Percentiles rank a stretch among this genome's conserved stretches.
These are phyloP conservation scores for Flagelloscypha sp. DNA, from an alignment of 768 basidiomycete species.

Conservation along the genomic window DNA sequence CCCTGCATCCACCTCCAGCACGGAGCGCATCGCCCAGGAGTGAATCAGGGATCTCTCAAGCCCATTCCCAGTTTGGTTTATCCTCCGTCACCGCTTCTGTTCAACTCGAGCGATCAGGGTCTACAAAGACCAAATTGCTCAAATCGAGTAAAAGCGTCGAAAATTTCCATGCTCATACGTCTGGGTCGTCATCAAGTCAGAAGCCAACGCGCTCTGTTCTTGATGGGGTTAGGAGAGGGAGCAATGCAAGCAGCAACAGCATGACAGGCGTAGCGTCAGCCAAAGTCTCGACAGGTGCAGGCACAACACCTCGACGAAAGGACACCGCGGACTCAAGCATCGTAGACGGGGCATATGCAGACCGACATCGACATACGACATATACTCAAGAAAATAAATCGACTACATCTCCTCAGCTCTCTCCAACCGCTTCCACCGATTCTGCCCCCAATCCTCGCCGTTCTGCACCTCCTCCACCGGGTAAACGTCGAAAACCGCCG, in stretches of 20 bases:
- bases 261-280: slow-evolving; percentile 13
- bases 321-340: slow-evolving; percentile 18
- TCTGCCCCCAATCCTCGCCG: slow-evolving; percentile 28
- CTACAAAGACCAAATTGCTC: slow-evolving; percentile 33
- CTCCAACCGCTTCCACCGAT: slow-evolving; percentile 13
- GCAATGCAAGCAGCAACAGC: slow-evolving; percentile 33
- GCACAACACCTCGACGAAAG: slow-evolving; percentile 12
- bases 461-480: slow-evolving; percentile 59
- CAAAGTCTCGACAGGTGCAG: slow-evolving; percentile 2
- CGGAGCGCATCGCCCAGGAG: slow-evolving; percentile 20
- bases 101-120: slow-evolving; percentile 27
- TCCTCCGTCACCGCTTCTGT: slow-evolving; percentile 15
- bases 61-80: slow-evolving; percentile 18
- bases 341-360: slow-evolving; percentile 14
- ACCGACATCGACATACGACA: slow-evolving; percentile 5
- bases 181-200: slow-evolving; percentile 15
- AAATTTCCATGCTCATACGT: slow-evolving; percentile 30
- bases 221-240: slow-evolving; percentile 27
- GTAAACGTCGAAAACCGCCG: slow-evolving; percentile 63
- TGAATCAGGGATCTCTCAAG: slow-evolving; percentile 9
- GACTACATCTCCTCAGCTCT: slow-evolving; percentile 9
- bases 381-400: not conserved
- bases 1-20: slow-evolving; percentile 28
- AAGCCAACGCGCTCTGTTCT: slow-evolving; percentile 24
- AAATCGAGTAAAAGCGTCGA: slow-evolving; percentile 66